Percentiles rank a stretch among this genome's conserved stretches.
Evolutionary conservation across 495 filamentous ascomycete species (phyloP).

Genomic region (Pyrenula aspistea): DNA sequence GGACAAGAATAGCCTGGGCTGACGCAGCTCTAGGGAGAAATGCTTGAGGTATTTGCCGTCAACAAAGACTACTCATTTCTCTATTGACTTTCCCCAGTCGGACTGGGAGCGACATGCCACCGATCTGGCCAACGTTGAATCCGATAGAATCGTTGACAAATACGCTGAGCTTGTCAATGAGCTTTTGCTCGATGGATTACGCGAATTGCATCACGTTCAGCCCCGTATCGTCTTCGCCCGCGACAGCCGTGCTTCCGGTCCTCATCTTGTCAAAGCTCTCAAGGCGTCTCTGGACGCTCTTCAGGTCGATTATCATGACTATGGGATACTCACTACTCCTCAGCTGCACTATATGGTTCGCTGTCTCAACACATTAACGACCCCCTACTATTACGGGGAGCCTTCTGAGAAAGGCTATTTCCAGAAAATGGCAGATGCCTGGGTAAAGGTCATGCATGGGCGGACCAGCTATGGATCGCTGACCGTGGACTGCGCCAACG

Average conservation of each 20-base stretch:
- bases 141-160: conserved; percentile 59
- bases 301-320: conserved; percentile 62
- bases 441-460: conserved; percentile 65
- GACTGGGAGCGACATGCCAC: conserved; percentile 89
- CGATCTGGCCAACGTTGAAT: conserved; percentile 67
- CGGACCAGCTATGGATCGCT: conserved; percentile 58
- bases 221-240: conserved; percentile 81
- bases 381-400: conserved; percentile 71
- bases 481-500: conserved; percentile 92
- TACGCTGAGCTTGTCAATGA: conserved; percentile 62
- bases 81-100: conserved; percentile 22
- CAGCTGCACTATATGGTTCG: conserved; percentile 94
- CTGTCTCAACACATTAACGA: conserved; percentile 83
- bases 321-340: conserved; percentile 82
- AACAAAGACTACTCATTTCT: conserved; percentile 1
- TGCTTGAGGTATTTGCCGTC: conserved; percentile 60
- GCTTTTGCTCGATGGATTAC: conserved; percentile 18
- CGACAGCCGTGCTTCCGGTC: conserved; percentile 87
- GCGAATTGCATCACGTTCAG: conserved; percentile 44
- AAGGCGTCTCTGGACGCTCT: conserved; percentile 65
- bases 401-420: conserved; percentile 88
- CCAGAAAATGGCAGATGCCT: conserved; percentile 73
- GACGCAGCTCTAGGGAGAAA: conserved; percentile 55
- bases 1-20: not conserved
- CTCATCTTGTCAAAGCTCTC: conserved; percentile 65